These are phyloP conservation scores for Globisporangium viniferum DNA, from an alignment of 352 stramenopile genomes.

Conservation along the genomic window DNA sequence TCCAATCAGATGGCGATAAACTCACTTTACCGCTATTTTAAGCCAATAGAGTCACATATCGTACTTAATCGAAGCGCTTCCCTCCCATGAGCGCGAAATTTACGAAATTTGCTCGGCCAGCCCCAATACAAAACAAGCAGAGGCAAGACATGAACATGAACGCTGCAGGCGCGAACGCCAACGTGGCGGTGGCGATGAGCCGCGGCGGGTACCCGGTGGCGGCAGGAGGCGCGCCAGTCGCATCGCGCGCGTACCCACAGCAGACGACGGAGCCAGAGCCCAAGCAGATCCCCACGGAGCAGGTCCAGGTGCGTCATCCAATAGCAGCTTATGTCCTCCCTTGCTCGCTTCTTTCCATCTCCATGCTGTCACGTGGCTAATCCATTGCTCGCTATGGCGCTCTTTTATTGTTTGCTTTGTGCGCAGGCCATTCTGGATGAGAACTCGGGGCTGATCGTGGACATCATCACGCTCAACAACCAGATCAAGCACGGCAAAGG, in stretches of 20 bases:
- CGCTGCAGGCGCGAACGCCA: constrained; percentile 3
- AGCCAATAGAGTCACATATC: constrained; percentile 23
- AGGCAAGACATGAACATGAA: constrained; percentile 6
- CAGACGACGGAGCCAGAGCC: constrained; percentile 33
- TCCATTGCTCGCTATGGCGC: background rate
- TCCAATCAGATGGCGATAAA: constrained; percentile 22
- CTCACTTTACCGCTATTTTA: constrained; percentile 5
- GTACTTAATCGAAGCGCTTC: constrained; percentile 19
- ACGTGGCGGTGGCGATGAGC: constrained; percentile 32
- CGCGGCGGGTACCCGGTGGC: constrained; percentile 13
- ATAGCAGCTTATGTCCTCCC: background rate
- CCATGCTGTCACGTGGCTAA: background rate
- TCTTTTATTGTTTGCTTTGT: background rate
- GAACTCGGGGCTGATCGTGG: constrained; percentile 83
- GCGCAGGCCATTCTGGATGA: constrained; percentile 83
- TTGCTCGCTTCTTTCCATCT: background rate
- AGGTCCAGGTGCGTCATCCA: constrained; percentile 64
- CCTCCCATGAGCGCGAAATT: background rate
- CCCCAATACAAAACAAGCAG: constrained; percentile 1
- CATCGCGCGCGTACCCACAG: constrained; percentile 23
- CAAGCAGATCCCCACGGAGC: constrained; percentile 77
- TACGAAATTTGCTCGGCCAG: background rate
- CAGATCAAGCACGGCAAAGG: constrained; percentile 85
- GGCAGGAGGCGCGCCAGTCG: background rate
- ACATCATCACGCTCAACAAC: constrained; percentile 88